Conservation (phyloP, 2,329 filamentous ascomycete genomes). For the Talaromyces marneffei region DNA sequence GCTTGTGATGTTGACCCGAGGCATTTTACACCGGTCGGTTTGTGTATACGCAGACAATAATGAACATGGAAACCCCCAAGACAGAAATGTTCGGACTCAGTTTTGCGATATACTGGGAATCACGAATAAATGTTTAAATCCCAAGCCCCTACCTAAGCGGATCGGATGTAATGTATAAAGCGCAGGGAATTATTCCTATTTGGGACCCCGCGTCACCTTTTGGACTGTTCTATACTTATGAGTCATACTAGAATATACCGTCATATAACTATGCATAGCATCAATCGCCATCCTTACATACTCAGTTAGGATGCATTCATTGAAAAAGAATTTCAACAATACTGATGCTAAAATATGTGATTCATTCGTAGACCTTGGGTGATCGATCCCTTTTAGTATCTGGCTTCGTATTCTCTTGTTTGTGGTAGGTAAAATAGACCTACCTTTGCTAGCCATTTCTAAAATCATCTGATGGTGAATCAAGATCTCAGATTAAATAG, state of each 20-base stretch:
- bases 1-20: constrained; percentile 1
- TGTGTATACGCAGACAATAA: background rate
- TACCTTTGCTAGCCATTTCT: background rate
- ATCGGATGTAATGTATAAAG: background rate
- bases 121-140: too few relatives aligned
- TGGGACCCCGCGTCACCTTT: background rate
- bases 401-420: background rate
- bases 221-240: background rate
- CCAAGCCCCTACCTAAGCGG: too few relatives aligned
- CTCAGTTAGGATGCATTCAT: background rate
- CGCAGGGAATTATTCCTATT: background rate
- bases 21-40: background rate
- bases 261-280: background rate
- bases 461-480: background rate
- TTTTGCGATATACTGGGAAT: background rate
- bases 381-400: background rate
- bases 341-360: too few relatives aligned
- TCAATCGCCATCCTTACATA: background rate
- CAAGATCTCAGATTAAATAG: background rate
- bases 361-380: too few relatives aligned
- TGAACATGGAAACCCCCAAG: background rate
- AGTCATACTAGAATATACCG: background rate
- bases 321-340: too few relatives aligned
- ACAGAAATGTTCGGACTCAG: background rate
- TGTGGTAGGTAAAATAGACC: background rate